Evolutionary conservation across 2,329 filamentous ascomycete genomes (phyloP), one percentile per base, ranked within the genome.

Genomic region (Falciphora oryzae): DNA sequence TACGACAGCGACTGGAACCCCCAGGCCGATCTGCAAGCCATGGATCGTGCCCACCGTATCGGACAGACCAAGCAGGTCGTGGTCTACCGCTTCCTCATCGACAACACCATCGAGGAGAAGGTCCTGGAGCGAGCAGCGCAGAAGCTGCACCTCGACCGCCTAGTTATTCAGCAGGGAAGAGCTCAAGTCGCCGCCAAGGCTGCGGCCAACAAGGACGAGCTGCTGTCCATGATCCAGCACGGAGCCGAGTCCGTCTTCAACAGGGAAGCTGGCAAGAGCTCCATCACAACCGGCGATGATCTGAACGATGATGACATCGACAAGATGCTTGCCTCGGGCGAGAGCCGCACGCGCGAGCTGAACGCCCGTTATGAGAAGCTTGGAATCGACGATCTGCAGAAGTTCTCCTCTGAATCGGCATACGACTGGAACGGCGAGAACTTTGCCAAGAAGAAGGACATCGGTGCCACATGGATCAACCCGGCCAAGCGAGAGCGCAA

Each of bases 1-100:
- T 99, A 95, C 73, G 95, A 99, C 76, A 97, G 93, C 71, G 95
- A 99, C 75, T 99, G 95, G 95, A 98, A 97, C 73, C 95, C 95
- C 13, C 95, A 99, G 77, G 95, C 95, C 25, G 95, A 99, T 86
- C 79, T 99, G 66, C 95, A 99, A 77, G 95, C 95, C 65, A 99
- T 99, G 95, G 95, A 99, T 73, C 91, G 95, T 74, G 95, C 95
- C 63, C 95, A 99, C 79, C 92, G 95, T 79, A 99, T 99, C 71
- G 95, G 95, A 56, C 95, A 99, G 79, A 99, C 92, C 6, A 99
- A 99, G 79, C 95, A 99, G 75, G 95, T 99, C 14, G 85, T 93
- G 58, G 95, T 99, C 4, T 99, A 97, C 80, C 87, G 95, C 66
- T 97, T 99, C 71, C 91, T 99, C 29, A 99, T 96, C 0, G 95